phyloP scores from a whole-genome alignment of 2,329 filamentous ascomycete species.

The Macrophomina tecta region DNA sequence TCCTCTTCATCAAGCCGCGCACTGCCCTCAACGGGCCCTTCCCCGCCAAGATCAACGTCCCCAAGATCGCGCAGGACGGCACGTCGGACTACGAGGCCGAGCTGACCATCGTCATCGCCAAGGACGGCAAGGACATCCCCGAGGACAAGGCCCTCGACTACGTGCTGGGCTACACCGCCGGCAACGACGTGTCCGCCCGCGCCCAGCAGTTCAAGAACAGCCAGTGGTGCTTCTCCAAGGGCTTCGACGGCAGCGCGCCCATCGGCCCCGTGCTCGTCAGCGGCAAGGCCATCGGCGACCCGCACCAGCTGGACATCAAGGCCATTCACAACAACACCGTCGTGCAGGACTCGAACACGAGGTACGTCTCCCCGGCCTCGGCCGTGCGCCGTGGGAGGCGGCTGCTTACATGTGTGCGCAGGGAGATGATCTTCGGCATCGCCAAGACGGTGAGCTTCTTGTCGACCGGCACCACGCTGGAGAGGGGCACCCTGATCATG shows the following conservation, averaged over 20 bases:
- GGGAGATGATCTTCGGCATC: slow-evolving; percentile 58
- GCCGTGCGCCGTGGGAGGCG: too few species aligned
- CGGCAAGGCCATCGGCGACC: slow-evolving; percentile 51
- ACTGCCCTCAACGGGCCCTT: slow-evolving; percentile 49
- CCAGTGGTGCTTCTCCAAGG: slow-evolving; percentile 63
- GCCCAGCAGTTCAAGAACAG: slow-evolving; percentile 55
- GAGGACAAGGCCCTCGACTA: slow-evolving; percentile 54
- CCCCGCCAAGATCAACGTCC: slow-evolving; percentile 53
- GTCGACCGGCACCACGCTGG: slow-evolving; percentile 52
- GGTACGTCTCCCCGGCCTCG: slow-evolving; percentile 32
- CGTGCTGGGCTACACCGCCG: slow-evolving; percentile 60
- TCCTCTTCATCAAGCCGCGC: slow-evolving; percentile 61
- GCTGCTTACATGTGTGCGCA: slow-evolving; percentile 35
- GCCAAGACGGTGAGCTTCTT: slow-evolving; percentile 54
- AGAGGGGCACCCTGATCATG: slow-evolving; percentile 58
- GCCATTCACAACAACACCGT: slow-evolving; percentile 57
- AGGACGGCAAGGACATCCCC: slow-evolving; percentile 58
- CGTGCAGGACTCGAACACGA: slow-evolving; percentile 48
- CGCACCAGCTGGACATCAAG: slow-evolving; percentile 49
- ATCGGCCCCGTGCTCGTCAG: slow-evolving; percentile 59
- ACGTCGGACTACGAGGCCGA: slow-evolving; percentile 54
- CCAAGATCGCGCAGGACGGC: slow-evolving; percentile 56
- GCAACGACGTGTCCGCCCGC: slow-evolving; percentile 62
- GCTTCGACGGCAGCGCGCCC: slow-evolving; percentile 63
- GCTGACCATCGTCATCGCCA: slow-evolving; percentile 56